phyloP scores from a whole-genome alignment of 2,329 filamentous ascomycete species.

The Xylaria sp. region DNA sequence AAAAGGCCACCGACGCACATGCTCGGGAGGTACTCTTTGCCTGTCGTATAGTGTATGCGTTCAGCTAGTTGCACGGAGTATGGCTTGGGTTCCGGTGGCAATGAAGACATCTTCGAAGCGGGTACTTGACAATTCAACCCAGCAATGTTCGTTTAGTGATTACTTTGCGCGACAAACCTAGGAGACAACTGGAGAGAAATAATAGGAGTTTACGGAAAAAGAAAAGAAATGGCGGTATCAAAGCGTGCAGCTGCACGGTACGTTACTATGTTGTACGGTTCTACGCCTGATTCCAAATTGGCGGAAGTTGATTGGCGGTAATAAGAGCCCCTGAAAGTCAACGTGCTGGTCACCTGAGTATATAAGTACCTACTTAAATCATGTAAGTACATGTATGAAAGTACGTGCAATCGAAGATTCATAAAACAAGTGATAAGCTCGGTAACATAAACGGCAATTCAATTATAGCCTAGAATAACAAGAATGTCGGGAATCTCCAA shows the following conservation, averaged over 20 bases:
- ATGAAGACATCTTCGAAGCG: conserved; percentile 23
- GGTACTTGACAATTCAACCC: background rate
- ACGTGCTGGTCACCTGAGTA: too few relatives aligned
- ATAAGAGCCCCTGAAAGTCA: background rate
- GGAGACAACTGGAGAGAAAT: too few relatives aligned
- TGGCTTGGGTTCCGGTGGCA: conserved; percentile 33
- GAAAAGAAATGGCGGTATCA: background rate
- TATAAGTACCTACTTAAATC: too few relatives aligned
- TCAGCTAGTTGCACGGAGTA: conserved; percentile 40
- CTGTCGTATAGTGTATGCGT: conserved; percentile 39
- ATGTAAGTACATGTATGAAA: too few relatives aligned
- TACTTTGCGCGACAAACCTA: too few relatives aligned
- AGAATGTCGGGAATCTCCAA: background rate
- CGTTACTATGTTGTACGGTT: background rate
- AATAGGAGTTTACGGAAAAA: background rate
- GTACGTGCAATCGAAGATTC: too few relatives aligned
- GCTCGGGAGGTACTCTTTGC: conserved; percentile 38
- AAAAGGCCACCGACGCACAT: conserved; percentile 40
- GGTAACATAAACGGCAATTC: background rate
- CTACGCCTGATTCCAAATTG: background rate
- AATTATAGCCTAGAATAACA: background rate
- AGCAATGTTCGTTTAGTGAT: background rate
- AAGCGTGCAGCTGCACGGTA: background rate
- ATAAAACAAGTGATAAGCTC: background rate
- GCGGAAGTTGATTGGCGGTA: conserved; percentile 11